Evolutionary conservation across 2,329 filamentous ascomycete genomes (phyloP).

Genomic region (Fusarium longipes): DNA sequence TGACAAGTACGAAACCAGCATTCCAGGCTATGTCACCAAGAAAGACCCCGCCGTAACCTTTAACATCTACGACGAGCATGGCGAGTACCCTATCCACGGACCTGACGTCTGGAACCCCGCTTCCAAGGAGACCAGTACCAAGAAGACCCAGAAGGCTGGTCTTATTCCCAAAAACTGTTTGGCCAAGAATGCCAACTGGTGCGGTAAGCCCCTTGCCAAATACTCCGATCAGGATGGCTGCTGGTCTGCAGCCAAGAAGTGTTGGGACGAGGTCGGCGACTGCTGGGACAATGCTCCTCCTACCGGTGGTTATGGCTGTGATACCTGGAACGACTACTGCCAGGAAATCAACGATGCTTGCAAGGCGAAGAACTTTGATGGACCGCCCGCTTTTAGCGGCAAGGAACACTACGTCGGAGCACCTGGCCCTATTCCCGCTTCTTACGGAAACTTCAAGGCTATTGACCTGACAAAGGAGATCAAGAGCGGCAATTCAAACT

Average conservation of each 20-base stretch:
- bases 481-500: conserved; percentile 24
- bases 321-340: conserved; percentile 73
- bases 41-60: conserved; percentile 68
- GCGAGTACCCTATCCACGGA: conserved; percentile 66
- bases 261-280: conserved; percentile 67
- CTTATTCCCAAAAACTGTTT: conserved; percentile 67
- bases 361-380: conserved; percentile 55
- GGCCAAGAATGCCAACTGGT: conserved; percentile 79
- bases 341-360: conserved; percentile 58
- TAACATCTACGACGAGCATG: conserved; percentile 68
- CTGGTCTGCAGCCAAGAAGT: conserved; percentile 66
- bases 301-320: conserved; percentile 69
- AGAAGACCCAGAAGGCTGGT: conserved; percentile 55
- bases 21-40: conserved; percentile 72
- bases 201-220: conserved; percentile 67
- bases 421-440: conserved; percentile 51
- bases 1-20: conserved; percentile 64
- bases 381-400: conserved; percentile 59
- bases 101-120: conserved; percentile 63
- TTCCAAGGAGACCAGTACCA: conserved; percentile 29
- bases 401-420: conserved; percentile 47
- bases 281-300: conserved; percentile 71
- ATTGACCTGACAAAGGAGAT: conserved; percentile 27
- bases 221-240: conserved; percentile 69
- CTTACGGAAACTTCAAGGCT: conserved; percentile 44